phyloP scores from a whole-genome alignment of 2,329 filamentous ascomycete genomes.

The Emydomyces testavorans region DNA sequence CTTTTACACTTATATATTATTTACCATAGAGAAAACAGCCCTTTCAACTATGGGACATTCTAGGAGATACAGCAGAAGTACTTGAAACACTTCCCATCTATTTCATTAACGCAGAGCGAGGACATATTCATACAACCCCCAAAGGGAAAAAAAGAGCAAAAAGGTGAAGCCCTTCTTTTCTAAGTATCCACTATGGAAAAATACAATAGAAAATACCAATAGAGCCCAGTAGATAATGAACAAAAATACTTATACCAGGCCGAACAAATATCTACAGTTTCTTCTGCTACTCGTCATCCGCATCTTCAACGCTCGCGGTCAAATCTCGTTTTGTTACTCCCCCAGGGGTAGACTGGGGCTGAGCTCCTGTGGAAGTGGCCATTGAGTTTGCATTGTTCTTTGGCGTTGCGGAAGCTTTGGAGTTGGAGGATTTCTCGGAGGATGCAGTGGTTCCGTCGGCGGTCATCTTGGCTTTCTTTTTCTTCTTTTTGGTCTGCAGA shows the following conservation, averaged over 20 bases:
- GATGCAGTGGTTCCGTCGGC: slow-evolving; percentile 6
- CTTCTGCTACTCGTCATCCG: slow-evolving; percentile 27
- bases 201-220: not conserved
- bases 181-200: not conserved
- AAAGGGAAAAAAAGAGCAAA: not conserved
- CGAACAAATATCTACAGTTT: not conserved
- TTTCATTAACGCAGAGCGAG: too few species aligned
- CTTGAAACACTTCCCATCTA: too few species aligned
- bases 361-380: slow-evolving; percentile 25
- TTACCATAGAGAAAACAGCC: too few species aligned
- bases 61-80: too few species aligned
- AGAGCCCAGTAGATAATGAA: not conserved
- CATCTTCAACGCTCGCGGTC: slow-evolving; percentile 38
- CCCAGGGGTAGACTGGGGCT: slow-evolving; percentile 27
- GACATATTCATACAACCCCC: slow-evolving; percentile 2
- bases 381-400: slow-evolving; percentile 18
- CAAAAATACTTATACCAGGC: not conserved
- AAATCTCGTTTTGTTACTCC: slow-evolving; percentile 31
- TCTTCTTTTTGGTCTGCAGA: slow-evolving; percentile 28
- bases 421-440: slow-evolving; percentile 4
- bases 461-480: slow-evolving; percentile 28
- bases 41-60: too few species aligned
- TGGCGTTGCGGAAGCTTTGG: slow-evolving; percentile 3
- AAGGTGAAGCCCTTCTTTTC: not conserved
- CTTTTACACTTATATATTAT: too few species aligned